Evolutionary conservation across 345 rosid genomes (phyloP).

Genomic region (Rubroshorea leprosula): DNA sequence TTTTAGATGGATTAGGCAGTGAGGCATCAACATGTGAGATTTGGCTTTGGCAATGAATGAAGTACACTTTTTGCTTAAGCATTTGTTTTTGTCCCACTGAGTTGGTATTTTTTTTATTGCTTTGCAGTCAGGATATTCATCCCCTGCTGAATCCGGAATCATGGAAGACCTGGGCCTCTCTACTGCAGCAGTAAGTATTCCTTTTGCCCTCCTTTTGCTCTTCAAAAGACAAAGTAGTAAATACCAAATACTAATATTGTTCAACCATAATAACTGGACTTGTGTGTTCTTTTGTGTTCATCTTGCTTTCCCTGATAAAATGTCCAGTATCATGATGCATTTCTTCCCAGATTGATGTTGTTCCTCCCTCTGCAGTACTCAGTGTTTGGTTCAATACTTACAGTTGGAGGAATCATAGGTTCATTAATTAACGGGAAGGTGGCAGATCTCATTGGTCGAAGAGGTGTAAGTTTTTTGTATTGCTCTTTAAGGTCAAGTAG

Average conservation of each 20-base stretch:
- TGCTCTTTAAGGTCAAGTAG: neutral
- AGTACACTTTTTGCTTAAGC: neutral
- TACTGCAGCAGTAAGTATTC: slow-evolving; percentile 20
- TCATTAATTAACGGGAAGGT: slow-evolving; percentile 15
- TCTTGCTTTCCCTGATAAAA: too few relatives aligned
- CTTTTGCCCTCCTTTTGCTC: neutral
- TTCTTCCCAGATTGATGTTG: slow-evolving; percentile 1
- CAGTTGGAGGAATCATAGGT: slow-evolving; percentile 26
- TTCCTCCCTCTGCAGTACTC: slow-evolving; percentile 20
- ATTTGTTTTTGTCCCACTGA: slow-evolving; percentile 6
- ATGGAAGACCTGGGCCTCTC: slow-evolving; percentile 35
- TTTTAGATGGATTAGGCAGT: too few relatives aligned
- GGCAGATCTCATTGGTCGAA: neutral
- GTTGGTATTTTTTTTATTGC: neutral
- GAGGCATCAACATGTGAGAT: too few relatives aligned
- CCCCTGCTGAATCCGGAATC: slow-evolving; percentile 38
- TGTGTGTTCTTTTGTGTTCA: neutral
- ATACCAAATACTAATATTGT: neutral
- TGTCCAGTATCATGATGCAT: neutral
- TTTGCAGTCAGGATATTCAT: slow-evolving; percentile 35
- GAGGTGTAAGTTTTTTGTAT: neutral
- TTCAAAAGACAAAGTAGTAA: neutral
- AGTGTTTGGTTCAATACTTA: slow-evolving; percentile 27
- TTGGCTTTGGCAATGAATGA: neutral
- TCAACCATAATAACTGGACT: neutral